Evolutionary conservation across 2,329 filamentous ascomycete species (phyloP), one percentile per base, ranked within the genome.

Genomic region (Diatrype stigma): DNA sequence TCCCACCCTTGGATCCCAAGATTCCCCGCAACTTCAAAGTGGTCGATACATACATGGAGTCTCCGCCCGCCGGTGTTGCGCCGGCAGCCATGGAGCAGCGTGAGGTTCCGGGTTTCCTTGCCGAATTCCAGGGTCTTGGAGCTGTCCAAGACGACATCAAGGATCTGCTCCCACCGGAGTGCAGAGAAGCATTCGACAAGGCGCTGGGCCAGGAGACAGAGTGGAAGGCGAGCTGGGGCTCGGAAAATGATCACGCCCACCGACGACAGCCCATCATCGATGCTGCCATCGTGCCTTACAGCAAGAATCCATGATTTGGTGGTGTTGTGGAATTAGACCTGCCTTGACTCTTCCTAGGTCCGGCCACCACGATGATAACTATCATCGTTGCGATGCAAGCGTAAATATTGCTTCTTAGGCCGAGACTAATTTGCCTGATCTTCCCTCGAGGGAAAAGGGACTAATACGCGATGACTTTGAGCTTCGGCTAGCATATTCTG

Each of bases 191-290:
- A 0, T 91, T 96, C 55, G 76, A 90, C 47, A 74, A 80, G 48
- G 86, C 89, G 3, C 73, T 84, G 47, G 71, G 72, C 11, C 76
- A 79, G 49, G 89, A 96, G 68, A 68, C 71, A 53, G 71, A 79
- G 49, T 97, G 91, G 89, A 89, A 89, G 67, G 74, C 70, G 30
- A 79, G 78, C 56, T 96, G 91, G 90, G 81, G 80, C 16, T 77
- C 80, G 5, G 92, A 96, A 70, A 75, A 68, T 34, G 70, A 77
- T 10, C 81, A 82, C 51, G 74, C 70, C 52, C 73, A 75, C 37
- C 73, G 82, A 49, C 70, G 75, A 45, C 65, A 73, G 46, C 82
- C 81, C 1, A 65, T 78, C 38, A 84, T 86, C 54, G 82, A 86
- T 68, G 85, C 85, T 68, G 80, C 81, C 2, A 78, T 84, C 59